phyloP scores from a whole-genome alignment of 257 asterid genomes.

The Solanum virginianum region DNA sequence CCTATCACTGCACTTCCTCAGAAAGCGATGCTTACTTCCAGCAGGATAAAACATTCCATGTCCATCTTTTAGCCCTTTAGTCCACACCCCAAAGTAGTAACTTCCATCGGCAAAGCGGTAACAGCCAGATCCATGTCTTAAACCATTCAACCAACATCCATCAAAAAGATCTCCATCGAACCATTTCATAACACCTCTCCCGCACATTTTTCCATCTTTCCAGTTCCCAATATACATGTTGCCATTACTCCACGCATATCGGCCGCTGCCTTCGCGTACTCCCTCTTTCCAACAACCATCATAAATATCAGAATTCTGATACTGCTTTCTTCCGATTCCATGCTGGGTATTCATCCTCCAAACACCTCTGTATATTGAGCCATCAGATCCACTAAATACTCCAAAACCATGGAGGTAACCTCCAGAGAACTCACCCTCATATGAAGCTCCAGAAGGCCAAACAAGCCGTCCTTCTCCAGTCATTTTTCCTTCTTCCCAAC shows the following conservation, averaged over 20 bases:
- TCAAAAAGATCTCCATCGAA: constrained; percentile 69
- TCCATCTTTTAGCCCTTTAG: constrained; percentile 85
- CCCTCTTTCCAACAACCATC: constrained; percentile 97
- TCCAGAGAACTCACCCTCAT: constrained; percentile 87
- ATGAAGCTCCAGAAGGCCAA: constrained; percentile 72
- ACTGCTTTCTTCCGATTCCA: constrained; percentile 82
- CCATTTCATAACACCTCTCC: constrained; percentile 95
- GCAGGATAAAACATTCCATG: constrained; percentile 78
- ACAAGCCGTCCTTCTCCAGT: constrained; percentile 74
- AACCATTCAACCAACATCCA: constrained; percentile 82
- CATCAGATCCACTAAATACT: constrained; percentile 55
- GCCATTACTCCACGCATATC: constrained; percentile 71
- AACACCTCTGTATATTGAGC: constrained; percentile 65
- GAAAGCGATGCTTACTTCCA: constrained; percentile 30
- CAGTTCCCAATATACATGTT: constrained; percentile 77
- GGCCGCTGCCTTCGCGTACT: constrained; percentile 82
- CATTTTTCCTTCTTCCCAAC: constrained; percentile 89
- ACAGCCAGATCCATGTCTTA: constrained; percentile 74
- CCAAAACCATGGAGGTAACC: constrained; percentile 84
- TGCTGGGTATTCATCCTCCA: constrained; percentile 87
- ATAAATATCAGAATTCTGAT: constrained; percentile 66
- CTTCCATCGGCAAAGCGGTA: constrained; percentile 72
- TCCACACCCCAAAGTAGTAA: constrained; percentile 88
- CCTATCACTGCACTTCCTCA: constrained; percentile 24
- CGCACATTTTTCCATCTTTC: constrained; percentile 67